Conservation (phyloP, 805 yeast species). For the Sugiyamaella qingdaonensis region DNA sequence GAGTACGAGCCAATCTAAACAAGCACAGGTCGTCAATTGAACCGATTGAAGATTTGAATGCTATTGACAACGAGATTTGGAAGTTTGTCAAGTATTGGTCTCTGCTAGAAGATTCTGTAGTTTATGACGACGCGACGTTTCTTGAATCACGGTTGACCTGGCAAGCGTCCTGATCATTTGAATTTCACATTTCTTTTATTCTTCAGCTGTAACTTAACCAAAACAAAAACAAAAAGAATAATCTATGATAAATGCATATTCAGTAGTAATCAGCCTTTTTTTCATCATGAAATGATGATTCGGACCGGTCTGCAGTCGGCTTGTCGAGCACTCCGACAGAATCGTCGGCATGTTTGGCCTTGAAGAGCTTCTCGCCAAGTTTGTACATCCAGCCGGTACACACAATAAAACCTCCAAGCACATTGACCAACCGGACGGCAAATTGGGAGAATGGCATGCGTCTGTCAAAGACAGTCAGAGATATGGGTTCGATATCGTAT, state of each 20-base stretch:
- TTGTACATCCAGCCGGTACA: conserved; percentile 63
- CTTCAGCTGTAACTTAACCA: too few relatives aligned
- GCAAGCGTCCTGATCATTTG: too few relatives aligned
- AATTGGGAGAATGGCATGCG: conserved; percentile 77
- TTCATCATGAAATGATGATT: too few relatives aligned
- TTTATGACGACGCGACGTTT: background rate
- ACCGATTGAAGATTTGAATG: conserved; percentile 21
- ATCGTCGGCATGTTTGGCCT: background rate
- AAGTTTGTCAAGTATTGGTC: conserved; percentile 14
- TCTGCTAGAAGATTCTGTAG: background rate
- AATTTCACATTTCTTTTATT: too few relatives aligned
- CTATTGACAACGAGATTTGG: conserved; percentile 23
- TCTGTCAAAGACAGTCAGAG: conserved; percentile 61
- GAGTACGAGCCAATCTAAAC: conserved; percentile 2
- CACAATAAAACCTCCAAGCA: conserved; percentile 75
- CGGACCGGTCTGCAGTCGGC: conserved; percentile 5
- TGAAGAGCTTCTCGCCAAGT: conserved; percentile 36
- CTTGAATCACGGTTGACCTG: background rate
- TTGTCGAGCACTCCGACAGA: conserved; percentile 9
- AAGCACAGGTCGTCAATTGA: background rate
- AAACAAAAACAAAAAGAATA: too few relatives aligned
- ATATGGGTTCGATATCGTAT: conserved; percentile 86
- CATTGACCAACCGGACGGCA: conserved; percentile 70
- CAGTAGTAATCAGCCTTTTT: too few relatives aligned
- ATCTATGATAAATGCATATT: too few relatives aligned